Evolutionary conservation across 192 early-diverging fungal genomes (phyloP), one percentile per base, ranked within the genome.

Genomic region (Podila epicladia): DNA sequence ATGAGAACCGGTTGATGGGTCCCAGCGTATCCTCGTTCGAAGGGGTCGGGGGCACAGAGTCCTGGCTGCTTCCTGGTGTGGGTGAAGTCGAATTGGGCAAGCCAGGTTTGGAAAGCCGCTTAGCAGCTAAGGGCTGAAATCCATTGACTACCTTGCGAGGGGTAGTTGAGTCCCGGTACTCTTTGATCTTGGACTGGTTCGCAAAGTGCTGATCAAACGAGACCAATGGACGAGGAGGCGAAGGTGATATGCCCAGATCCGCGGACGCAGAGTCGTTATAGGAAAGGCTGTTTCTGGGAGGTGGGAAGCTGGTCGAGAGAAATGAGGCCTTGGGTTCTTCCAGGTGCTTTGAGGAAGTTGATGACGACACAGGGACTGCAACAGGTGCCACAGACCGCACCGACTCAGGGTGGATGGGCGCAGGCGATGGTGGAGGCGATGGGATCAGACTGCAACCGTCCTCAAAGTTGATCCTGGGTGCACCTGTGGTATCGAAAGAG

Each of bases 401-500:
- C 7, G 67, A 22, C 45, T 62, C 50, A 15, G 17, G 24, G 1
- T 48, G 59, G 1, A 58, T 33, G 17, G 67, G 62, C 15, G 71
- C 41, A 9, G 71, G 77, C 2, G 77, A 73, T 0, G 71, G 71
- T 13, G 77, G 77, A 29, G 77, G 77, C 29, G 77, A 80, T 11
- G 77, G 77, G 45, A 80, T 80, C 57, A 80, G 22, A 45, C 66
- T 80, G 35, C 77, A 65, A 9, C 77, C 77, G 65, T 80, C 77
- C 26, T 71, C 48, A 65, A 69, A 80, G 66, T 80, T 71, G 1
- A 80, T 5, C 15, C 77, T 49, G n/a, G 77, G 66, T 0, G 61
- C 66, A 69, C 64, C 55, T 28, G 60, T 53, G 22, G 20, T 69
- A 29, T 58, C 53, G 22, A 37, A 45, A 0, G 35, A 24, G 24